These are phyloP conservation scores for Sordaria brevicollis DNA, from an alignment of 495 filamentous ascomycete species.

Conservation along the genomic window DNA sequence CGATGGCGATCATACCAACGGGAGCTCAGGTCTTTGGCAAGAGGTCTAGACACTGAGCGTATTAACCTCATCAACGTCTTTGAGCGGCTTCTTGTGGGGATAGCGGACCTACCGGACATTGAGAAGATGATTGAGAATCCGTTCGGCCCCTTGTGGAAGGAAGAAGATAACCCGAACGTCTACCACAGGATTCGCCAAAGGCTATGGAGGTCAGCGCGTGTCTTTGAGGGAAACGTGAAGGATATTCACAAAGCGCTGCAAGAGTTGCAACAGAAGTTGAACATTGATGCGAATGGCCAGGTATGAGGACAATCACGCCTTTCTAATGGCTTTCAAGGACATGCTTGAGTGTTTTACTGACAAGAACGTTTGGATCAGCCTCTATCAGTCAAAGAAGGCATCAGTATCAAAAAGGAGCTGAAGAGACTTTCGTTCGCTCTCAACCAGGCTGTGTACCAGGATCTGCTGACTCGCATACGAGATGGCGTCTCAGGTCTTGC, in stretches of 20 bases:
- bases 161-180: slow-evolving; percentile 2
- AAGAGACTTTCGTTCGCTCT: slow-evolving; percentile 24
- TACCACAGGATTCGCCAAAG: slow-evolving; percentile 5
- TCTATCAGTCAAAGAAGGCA: background rate
- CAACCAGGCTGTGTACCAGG: slow-evolving; percentile 14
- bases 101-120: slow-evolving; percentile 13
- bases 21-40: slow-evolving; percentile 21
- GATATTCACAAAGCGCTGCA: slow-evolving; percentile 12
- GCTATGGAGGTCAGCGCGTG: slow-evolving; percentile 8
- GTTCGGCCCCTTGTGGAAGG: slow-evolving; percentile 9
- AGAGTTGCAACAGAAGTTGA: slow-evolving; percentile 12
- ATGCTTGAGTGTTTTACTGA: too few species aligned
- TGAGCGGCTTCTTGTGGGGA: slow-evolving; percentile 21
- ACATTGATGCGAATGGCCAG: slow-evolving; percentile 5
- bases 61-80: slow-evolving; percentile 21
- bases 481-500: slow-evolving; percentile 25
- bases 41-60: slow-evolving; percentile 22
- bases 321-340: too few species aligned
- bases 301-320: slow-evolving; percentile 3
- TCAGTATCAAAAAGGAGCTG: slow-evolving; percentile 4
- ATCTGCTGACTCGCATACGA: slow-evolving; percentile 18
- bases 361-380: background rate
- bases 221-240: slow-evolving; percentile 12
- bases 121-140: slow-evolving; percentile 19
- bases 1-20: slow-evolving; percentile 16